These are phyloP conservation scores for Grosmannia clavigera DNA, from an alignment of 2,329 filamentous ascomycete species.

Conservation along the genomic window DNA sequence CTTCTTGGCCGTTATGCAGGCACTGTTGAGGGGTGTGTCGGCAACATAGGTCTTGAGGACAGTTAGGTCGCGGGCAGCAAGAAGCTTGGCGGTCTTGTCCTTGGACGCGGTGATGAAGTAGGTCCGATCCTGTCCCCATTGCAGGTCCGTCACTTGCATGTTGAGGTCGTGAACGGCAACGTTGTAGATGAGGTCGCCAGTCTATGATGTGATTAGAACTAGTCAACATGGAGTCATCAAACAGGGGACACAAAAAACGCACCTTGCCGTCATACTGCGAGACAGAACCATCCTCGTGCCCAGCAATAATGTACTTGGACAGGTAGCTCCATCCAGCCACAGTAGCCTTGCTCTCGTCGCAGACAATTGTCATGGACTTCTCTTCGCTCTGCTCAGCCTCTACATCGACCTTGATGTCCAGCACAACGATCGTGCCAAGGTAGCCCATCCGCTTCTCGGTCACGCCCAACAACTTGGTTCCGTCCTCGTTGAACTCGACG, in stretches of 20 bases:
- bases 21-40: constrained; percentile 95
- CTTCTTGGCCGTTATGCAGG: constrained; percentile 87
- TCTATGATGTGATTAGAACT: constrained; percentile 32
- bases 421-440: constrained; percentile 84
- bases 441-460: constrained; percentile 98
- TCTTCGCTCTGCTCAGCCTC: constrained; percentile 77
- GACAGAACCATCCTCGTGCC: constrained; percentile 90
- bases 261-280: constrained; percentile 78
- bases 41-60: constrained; percentile 85
- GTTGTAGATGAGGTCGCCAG: constrained; percentile 92
- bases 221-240: background rate
- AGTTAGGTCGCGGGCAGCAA: constrained; percentile 74
- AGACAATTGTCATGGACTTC: constrained; percentile 74
- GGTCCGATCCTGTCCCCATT: constrained; percentile 86
- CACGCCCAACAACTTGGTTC: constrained; percentile 77
- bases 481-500: constrained; percentile 94
- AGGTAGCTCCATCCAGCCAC: constrained; percentile 95
- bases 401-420: constrained; percentile 76
- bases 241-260: background rate
- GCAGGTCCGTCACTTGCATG: constrained; percentile 76
- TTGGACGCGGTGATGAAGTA: constrained; percentile 98
- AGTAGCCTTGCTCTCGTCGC: constrained; percentile 91
- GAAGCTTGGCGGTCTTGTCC: constrained; percentile 93
- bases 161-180: constrained; percentile 83
- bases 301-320: constrained; percentile 90